Percentiles rank a stretch among this genome's conserved stretches.
phyloP scores from a whole-genome alignment of 1,139 yeast genomes.

The Saccharomyces hybrid region DNA sequence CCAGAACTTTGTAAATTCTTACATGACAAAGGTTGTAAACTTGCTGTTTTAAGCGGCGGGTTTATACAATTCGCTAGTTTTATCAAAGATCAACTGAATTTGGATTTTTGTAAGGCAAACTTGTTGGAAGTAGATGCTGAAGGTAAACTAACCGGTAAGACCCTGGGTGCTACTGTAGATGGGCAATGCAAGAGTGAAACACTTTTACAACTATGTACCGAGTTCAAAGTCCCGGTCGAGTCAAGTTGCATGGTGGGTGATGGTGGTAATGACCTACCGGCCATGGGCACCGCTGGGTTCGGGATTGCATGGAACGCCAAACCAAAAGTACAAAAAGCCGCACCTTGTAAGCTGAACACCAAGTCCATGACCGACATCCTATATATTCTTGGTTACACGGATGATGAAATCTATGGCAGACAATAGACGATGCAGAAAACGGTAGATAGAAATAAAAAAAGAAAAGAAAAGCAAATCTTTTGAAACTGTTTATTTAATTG shows the following conservation, averaged over 20 bases:
- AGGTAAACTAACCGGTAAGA: constrained; percentile 45
- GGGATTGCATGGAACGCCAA: constrained; percentile 98
- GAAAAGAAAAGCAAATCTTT: not conserved
- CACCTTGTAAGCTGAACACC: constrained; percentile 77
- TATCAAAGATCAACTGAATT: constrained; percentile 57
- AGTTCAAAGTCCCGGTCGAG: constrained; percentile 50
- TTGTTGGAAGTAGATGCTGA: constrained; percentile 48
- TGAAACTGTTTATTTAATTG: not conserved
- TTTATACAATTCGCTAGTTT: constrained; percentile 79
- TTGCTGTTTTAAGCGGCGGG: constrained; percentile 93
- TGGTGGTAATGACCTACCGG: constrained; percentile 90
- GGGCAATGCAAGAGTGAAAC: constrained; percentile 76
- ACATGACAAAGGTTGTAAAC: constrained; percentile 51
- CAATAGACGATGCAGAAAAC: not conserved
- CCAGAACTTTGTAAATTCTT: constrained; percentile 57
- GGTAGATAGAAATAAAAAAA: constrained; percentile 1
- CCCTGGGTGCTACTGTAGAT: constrained; percentile 75
- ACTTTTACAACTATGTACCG: constrained; percentile 55
- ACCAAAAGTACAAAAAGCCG: constrained; percentile 74
- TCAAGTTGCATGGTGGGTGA: constrained; percentile 86
- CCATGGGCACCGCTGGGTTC: constrained; percentile 89
- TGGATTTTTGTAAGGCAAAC: constrained; percentile 89
- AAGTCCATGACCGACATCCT: constrained; percentile 61
- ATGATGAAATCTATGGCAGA: constrained; percentile 41
- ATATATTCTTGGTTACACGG: constrained; percentile 72